Conservation (phyloP, 805 yeast genomes). For the Zygotorulaspora chibaensis region DNA sequence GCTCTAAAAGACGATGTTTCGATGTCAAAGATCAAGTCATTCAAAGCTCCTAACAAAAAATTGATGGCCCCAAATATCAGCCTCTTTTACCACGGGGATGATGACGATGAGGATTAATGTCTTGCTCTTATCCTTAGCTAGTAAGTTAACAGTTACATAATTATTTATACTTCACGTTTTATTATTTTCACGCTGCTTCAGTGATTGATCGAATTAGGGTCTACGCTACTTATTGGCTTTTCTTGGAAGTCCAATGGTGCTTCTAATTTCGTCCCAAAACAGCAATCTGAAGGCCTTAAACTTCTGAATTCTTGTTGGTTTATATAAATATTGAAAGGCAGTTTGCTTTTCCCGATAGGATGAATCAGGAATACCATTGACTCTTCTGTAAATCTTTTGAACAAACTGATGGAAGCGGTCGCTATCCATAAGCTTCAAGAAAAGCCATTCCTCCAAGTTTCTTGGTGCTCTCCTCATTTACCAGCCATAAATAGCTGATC, state of each 20-base stretch:
- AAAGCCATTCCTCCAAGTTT: constrained; percentile 47
- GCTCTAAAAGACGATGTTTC: constrained; percentile 75
- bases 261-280: constrained; percentile 58
- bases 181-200: background rate
- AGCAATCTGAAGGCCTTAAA: constrained; percentile 56
- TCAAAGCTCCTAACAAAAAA: constrained; percentile 53
- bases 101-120: constrained; percentile 3
- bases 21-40: constrained; percentile 56
- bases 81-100: constrained; percentile 12
- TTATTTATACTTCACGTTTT: constrained; percentile 1
- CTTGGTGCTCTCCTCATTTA: constrained; percentile 29
- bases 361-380: constrained; percentile 51
- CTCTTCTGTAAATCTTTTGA: constrained; percentile 53
- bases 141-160: background rate
- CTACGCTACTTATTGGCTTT: constrained; percentile 16
- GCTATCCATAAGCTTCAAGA: constrained; percentile 48
- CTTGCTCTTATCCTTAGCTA: no score
- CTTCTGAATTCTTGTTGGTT: constrained; percentile 53
- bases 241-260: constrained; percentile 46
- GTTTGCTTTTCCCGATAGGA: constrained; percentile 24
- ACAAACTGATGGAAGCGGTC: constrained; percentile 62
- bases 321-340: constrained; percentile 28
- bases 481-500: background rate
- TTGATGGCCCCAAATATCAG: constrained; percentile 23
- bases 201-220: constrained; percentile 6